phyloP scores from a whole-genome alignment of 352 stramenopile genomes.

The Pythium vanterpoolii region DNA sequence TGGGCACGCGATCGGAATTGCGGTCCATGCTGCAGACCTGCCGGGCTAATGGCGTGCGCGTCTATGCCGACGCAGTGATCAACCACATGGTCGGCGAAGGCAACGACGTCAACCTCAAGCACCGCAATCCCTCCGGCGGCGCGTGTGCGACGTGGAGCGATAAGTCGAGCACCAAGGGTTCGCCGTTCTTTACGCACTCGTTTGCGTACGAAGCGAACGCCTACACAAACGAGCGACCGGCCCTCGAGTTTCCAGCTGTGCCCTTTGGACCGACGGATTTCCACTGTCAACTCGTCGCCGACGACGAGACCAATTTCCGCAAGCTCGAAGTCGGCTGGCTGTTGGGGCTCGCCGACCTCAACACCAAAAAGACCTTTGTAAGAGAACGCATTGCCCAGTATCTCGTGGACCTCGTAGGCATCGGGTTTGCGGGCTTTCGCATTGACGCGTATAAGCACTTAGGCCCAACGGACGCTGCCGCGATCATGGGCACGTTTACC shows the following conservation, averaged over 20 bases:
- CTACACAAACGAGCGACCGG: conserved; percentile 40
- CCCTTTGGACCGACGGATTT: conserved; percentile 58
- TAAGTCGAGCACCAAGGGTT: conserved; percentile 22
- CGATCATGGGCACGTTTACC: conserved; percentile 48
- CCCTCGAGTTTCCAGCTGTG: conserved; percentile 58
- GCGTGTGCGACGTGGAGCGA: conserved; percentile 20
- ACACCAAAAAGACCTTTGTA: conserved; percentile 55
- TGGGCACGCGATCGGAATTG: conserved; percentile 47
- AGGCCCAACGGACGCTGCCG: conserved; percentile 35
- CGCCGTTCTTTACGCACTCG: conserved; percentile 31
- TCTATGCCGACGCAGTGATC: conserved; percentile 38
- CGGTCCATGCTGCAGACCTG: conserved; percentile 66
- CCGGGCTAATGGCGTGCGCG: conserved; percentile 47
- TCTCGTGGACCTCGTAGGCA: conserved; percentile 63
- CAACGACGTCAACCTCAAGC: conserved; percentile 21
- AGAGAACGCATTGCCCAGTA: conserved; percentile 65
- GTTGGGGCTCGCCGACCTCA: conserved; percentile 40
- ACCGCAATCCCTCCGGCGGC: conserved; percentile 12
- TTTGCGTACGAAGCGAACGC: conserved; percentile 40
- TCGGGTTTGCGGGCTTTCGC: conserved; percentile 67
- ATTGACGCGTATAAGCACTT: conserved; percentile 78
- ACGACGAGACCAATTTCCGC: conserved; percentile 33
- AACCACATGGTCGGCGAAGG: conserved; percentile 34
- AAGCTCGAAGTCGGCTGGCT: conserved; percentile 41
- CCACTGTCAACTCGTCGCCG: conserved; percentile 38